Evolutionary conservation across 2,329 filamentous ascomycete species (phyloP).

Genomic region (Diaporthe sp.): DNA sequence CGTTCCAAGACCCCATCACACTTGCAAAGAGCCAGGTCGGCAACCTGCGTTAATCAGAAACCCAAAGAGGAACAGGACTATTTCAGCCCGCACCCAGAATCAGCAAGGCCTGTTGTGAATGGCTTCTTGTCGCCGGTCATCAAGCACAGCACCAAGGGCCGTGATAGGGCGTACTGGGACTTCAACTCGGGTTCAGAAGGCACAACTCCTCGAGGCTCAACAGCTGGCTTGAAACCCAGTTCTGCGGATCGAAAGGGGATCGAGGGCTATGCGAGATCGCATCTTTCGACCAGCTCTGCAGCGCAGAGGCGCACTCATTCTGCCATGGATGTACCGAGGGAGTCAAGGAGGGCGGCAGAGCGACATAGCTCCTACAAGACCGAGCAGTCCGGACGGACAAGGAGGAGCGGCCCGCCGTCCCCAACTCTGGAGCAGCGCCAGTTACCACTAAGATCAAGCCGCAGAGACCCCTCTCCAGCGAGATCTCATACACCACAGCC

Average conservation of each 20-base stretch:
- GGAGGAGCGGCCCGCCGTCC: conserved; percentile 33
- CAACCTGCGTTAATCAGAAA: conserved; percentile 44
- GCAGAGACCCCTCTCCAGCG: conserved; percentile 49
- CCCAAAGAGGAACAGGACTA: conserved; percentile 48
- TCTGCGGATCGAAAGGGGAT: conserved; percentile 40
- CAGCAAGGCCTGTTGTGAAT: conserved; percentile 48
- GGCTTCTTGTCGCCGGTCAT: conserved; percentile 57
- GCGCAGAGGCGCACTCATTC: conserved; percentile 51
- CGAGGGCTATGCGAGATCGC: conserved; percentile 34
- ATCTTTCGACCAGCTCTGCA: conserved; percentile 37
- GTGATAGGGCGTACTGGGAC: conserved; percentile 58
- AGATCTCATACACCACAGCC: conserved; percentile 42
- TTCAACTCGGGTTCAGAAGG: conserved; percentile 40
- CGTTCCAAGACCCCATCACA: conserved; percentile 47
- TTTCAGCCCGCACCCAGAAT: conserved; percentile 45
- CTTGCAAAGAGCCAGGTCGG: conserved; percentile 50
- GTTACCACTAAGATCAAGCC: conserved; percentile 46
- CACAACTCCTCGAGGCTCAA: conserved; percentile 35
- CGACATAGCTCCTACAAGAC: conserved; percentile 38
- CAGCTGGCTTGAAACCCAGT: conserved; percentile 5
- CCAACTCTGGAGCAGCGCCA: conserved; percentile 43
- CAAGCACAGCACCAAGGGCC: conserved; percentile 55
- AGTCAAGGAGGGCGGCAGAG: conserved; percentile 35
- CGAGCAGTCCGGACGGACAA: conserved; percentile 35
- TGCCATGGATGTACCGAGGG: conserved; percentile 41